Evolutionary conservation across 768 basidiomycete genomes (phyloP), one percentile per base, ranked within the genome.

Genomic region (Coprinellus micaceus): DNA sequence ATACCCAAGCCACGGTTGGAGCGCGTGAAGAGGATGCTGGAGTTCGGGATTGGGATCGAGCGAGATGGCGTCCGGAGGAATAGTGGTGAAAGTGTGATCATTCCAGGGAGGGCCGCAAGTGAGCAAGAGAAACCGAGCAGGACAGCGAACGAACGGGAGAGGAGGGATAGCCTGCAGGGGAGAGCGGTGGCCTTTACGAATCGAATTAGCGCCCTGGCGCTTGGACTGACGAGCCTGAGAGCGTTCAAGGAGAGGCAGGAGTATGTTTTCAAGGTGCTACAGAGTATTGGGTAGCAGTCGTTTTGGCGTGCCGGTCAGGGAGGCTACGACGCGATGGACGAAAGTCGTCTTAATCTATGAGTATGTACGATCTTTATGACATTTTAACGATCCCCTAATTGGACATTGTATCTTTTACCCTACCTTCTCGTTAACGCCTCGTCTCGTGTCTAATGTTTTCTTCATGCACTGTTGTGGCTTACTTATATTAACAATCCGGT

Each of bases 201-300:
- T 66, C 69, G 88, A 55, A 81, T 94, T 50, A 93, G 91, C 67
- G 80, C 77, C 21, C 76, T 94, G 12, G 85, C 86, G 58, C 63
- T 94, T 60, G 78, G 75, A 0, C 82, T 94, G 80, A 89, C 85
- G 47, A 77, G 74, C 64, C 69, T 94, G 53, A 77, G 75, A 56
- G 82, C 88, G 48, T 94, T 94, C 65, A 81, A 76, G 60, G 86
- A 89, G 61, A 67, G 89, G 47, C 87, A 91, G 69, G 78, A 74
- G 1, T 76, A 81, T 49, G 86, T 91, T 5, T 91, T 91, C 65
- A 81, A 79, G 66, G 82, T 91, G 3, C 69, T 89, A 53, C 74
- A 76, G 39, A 81, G 82, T 3, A 72, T 81, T 61, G 74, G 76
- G 40, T 24, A n/a, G n/a, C n/a, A n/a, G n/a, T n/a, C n/a, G n/a